phyloP scores from a whole-genome alignment of 257 asterid genomes.

The Sherardia arvensis region DNA sequence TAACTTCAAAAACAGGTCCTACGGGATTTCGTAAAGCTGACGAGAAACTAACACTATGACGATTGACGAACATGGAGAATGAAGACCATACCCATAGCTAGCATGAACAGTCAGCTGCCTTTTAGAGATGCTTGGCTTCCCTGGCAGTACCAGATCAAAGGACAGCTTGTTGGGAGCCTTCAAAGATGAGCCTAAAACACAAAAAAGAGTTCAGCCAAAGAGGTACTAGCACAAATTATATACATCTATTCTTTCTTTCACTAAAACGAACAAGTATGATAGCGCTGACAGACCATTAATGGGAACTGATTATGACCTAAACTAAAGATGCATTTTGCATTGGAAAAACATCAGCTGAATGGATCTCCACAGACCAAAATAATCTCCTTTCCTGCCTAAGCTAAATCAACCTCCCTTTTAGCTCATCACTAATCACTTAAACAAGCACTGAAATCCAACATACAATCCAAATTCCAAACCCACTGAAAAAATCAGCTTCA shows the following conservation, averaged over 20 bases:
- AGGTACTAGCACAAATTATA: neutral
- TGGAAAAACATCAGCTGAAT: neutral
- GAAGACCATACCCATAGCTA: slow-evolving; percentile 38
- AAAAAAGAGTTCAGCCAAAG: neutral
- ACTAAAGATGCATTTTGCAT: neutral
- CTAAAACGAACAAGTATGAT: neutral
- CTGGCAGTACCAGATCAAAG: slow-evolving; percentile 26
- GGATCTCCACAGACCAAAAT: neutral
- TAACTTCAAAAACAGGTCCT: neutral
- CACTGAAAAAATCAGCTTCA: neutral
- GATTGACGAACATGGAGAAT: neutral
- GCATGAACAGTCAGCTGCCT: slow-evolving; percentile 47
- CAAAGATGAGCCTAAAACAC: slow-evolving; percentile 28
- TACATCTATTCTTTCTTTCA: neutral
- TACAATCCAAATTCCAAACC: too few species aligned
- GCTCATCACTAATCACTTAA: neutral
- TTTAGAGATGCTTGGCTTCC: slow-evolving; percentile 29
- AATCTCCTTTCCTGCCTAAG: neutral
- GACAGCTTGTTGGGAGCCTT: slow-evolving; percentile 41
- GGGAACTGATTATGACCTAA: too few species aligned
- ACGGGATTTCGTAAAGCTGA: neutral
- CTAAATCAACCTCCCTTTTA: neutral
- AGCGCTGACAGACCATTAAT: neutral
- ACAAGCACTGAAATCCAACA: neutral
- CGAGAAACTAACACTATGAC: neutral